Evolutionary conservation across 352 stramenopile genomes (phyloP).

Genomic region (Globisporangium lucens): DNA sequence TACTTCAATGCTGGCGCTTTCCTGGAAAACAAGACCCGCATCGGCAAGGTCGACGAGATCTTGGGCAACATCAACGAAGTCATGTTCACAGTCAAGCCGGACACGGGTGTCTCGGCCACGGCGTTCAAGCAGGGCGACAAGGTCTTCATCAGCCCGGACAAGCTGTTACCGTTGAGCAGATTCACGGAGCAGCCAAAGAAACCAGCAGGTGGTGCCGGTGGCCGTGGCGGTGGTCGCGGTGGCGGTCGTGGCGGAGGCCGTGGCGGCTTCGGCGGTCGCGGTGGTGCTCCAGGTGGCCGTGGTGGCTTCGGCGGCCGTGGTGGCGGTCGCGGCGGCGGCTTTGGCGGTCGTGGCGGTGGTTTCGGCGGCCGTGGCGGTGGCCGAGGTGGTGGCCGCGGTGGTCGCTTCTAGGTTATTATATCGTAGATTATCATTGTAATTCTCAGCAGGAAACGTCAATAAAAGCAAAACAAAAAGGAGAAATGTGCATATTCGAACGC

Average conservation of each 20-base stretch:
- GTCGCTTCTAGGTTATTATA: conserved; percentile 36
- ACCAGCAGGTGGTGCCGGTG: conserved; percentile 36
- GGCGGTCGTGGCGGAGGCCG: conserved; percentile 31
- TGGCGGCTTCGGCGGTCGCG: conserved; percentile 34
- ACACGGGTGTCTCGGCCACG: conserved; percentile 91
- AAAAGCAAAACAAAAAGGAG: conserved; percentile 11
- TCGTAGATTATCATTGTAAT: conserved; percentile 40
- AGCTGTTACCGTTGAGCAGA: conserved; percentile 93
- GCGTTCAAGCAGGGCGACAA: conserved; percentile 97
- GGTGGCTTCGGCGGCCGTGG: conserved; percentile 25
- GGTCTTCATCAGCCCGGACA: conserved; percentile 97
- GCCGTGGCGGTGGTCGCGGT: conserved; percentile 40
- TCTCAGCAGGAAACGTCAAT: conserved; percentile 10
- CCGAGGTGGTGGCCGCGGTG: conserved; percentile 31
- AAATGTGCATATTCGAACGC: conserved; percentile 6
- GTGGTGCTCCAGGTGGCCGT: conserved; percentile 31
- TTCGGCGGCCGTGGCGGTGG: conserved; percentile 29
- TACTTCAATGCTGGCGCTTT: conserved; percentile 99
- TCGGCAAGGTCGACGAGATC: conserved; percentile 99
- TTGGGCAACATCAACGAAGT: conserved; percentile 96
- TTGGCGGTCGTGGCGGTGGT: conserved; percentile 21
- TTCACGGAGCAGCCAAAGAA: conserved; percentile 94
- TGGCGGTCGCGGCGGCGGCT: conserved; percentile 22
- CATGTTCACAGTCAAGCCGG: conserved; percentile 97
- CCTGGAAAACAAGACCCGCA: conserved; percentile 99